phyloP scores from a whole-genome alignment of 73 alveolate species.

The Uronychia binucleata region DNA sequence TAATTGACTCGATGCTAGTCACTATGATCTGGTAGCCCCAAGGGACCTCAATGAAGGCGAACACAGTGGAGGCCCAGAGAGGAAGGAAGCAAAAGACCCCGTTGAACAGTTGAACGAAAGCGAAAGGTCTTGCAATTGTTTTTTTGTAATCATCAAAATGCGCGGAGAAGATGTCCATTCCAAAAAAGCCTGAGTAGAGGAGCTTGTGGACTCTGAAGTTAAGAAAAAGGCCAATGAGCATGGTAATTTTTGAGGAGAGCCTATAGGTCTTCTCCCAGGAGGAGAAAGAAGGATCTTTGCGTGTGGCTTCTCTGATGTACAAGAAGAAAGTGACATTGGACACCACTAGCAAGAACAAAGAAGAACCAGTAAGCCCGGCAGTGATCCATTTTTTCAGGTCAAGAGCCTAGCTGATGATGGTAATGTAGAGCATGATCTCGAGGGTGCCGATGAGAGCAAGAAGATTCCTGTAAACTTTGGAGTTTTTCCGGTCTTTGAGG shows the following conservation, averaged over 20 bases:
- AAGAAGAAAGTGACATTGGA: conserved; percentile 35
- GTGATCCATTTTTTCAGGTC: conserved; percentile 21
- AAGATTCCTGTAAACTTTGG: conserved; percentile 10
- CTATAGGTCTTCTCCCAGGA: conserved; percentile 22
- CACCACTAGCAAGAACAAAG: conserved; percentile 12
- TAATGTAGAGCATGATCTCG: conserved; percentile 25
- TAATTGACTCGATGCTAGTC: conserved; percentile 38
- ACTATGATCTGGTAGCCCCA: conserved; percentile 63
- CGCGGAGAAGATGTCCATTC: conserved; percentile 22
- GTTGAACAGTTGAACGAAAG: conserved; percentile 32
- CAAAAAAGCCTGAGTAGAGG: conserved; percentile 38
- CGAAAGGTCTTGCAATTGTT: conserved; percentile 28
- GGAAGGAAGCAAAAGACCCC: conserved; percentile 42
- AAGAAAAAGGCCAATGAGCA: conserved; percentile 3
- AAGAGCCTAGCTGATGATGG: conserved; percentile 24
- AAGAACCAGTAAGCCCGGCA: conserved; percentile 15
- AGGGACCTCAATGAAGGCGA: conserved; percentile 5
- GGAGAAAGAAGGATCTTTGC: not conserved
- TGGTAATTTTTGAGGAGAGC: conserved; percentile 16
- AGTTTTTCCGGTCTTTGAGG: conserved; percentile 23
- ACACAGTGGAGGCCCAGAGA: conserved; percentile 21
- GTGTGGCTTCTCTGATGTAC: conserved; percentile 11
- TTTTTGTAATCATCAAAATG: conserved; percentile 27
- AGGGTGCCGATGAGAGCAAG: conserved; percentile 22
- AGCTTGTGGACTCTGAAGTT: conserved; percentile 22